These are phyloP conservation scores for Kwoniella newhampshirensis DNA, from an alignment of 768 basidiomycete species.

Conservation along the genomic window DNA sequence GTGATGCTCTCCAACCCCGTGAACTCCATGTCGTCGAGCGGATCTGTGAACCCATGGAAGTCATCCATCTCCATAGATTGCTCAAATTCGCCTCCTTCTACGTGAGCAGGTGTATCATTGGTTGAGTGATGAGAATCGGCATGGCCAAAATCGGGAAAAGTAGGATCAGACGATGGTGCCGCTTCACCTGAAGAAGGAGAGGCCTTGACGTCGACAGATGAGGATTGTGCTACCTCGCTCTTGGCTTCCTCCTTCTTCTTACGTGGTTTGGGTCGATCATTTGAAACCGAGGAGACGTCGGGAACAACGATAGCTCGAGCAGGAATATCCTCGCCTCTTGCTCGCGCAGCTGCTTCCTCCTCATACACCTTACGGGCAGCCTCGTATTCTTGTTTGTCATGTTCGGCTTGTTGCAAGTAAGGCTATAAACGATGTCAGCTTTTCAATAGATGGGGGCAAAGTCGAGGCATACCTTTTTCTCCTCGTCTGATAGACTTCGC, in stretches of 20 bases:
- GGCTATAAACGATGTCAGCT: slow-evolving; percentile 59
- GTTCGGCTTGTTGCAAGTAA: slow-evolving; percentile 87
- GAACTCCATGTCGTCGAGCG: slow-evolving; percentile 18
- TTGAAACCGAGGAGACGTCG: slow-evolving; percentile 1
- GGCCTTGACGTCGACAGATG: slow-evolving; percentile 11
- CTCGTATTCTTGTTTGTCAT: slow-evolving; percentile 93
- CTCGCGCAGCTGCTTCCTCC: slow-evolving; percentile 57
- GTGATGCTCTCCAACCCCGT: slow-evolving; percentile 15
- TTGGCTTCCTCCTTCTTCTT: slow-evolving; percentile 9
- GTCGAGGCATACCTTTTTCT: slow-evolving; percentile 70
- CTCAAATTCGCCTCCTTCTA: slow-evolving; percentile 4
- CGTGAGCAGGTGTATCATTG: slow-evolving; percentile 13
- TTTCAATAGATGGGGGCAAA: background rate
- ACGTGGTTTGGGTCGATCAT: background rate
- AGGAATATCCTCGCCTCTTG: slow-evolving; percentile 57
- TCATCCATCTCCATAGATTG: slow-evolving; percentile 25
- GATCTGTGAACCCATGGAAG: slow-evolving; percentile 26
- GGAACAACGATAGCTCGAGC: slow-evolving; percentile 69
- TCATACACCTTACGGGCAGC: slow-evolving; percentile 81
- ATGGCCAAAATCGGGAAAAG: slow-evolving; percentile 16
- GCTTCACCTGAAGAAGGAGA: slow-evolving; percentile 9
- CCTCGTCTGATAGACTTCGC: slow-evolving; percentile 88
- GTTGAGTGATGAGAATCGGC: slow-evolving; percentile 13
- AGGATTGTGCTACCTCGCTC: slow-evolving; percentile 5
- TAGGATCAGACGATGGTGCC: slow-evolving; percentile 14